Evolutionary conservation across 192 early-diverging fungal genomes (phyloP), one percentile per base, ranked within the genome.

Genomic region (Rhizophagus sp.): DNA sequence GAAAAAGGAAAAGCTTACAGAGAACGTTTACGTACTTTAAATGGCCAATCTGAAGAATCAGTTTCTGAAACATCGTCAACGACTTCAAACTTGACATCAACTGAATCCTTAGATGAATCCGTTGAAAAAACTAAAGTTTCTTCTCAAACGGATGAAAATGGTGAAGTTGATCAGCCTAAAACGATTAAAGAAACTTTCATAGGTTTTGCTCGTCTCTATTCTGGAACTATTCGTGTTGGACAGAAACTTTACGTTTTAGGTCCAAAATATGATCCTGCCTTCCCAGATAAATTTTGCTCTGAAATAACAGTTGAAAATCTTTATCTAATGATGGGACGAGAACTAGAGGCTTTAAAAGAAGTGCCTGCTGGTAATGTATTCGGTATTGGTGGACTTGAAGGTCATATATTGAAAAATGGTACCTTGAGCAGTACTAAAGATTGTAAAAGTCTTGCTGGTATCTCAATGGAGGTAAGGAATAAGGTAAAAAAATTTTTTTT

Each of bases 311-410:
- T 99, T 44, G 83, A 93, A 50, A 88, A 87, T 47, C 84, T 99
- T 61, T 99, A 96, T 70, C 87, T 99, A 88, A 90, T 99, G 84
- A 99, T 99, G 98, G 98, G 98, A 7, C 88, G 96, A 36, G 98
- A 99, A 62, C 84, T 99, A 70, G 91, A 95, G 79, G 86, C 85
- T 24, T 79, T 99, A 79, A 84, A 90, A 13, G 89, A 93, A 79
- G 98, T 98, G 0, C 92, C 95, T 1, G 98, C 98, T 13, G 98
- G 98, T 12, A 97, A 97, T 84, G 92, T 99, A 4, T 98, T 98
- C 88, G 98, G 95, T 33, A 96, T 99, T 79, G 93, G 92, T 44
- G 93, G 93, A 3, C 84, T 98, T 41, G 95, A 93, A n/a, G 92
- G 92, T 2, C 90, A 93, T 73, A 90, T 99, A n/a, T 85, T 98